These are phyloP conservation scores for Chrysoporthe puriensis DNA, from an alignment of 2,329 filamentous ascomycete species.

Conservation along the genomic window DNA sequence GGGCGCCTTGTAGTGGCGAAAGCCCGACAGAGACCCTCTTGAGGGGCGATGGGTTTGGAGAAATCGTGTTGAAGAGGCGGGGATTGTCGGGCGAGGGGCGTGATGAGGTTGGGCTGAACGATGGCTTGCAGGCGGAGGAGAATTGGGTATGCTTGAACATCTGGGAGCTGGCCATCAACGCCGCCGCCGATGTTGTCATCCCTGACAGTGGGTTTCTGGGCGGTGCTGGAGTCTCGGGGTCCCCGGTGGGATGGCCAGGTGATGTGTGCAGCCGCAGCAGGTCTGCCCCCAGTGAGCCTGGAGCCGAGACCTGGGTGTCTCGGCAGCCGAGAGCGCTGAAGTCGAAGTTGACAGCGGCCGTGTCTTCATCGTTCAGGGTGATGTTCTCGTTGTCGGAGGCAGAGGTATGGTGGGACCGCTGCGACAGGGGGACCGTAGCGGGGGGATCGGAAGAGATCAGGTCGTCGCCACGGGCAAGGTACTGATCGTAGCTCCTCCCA, in stretches of 20 bases:
- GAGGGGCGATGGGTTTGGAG: constrained; percentile 54
- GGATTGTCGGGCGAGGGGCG: constrained; percentile 57
- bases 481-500: constrained; percentile 57
- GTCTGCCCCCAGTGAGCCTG: constrained; percentile 23
- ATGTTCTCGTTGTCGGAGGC: constrained; percentile 32
- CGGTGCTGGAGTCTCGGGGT: constrained; percentile 54
- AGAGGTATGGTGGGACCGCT: constrained; percentile 15
- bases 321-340: constrained; percentile 41
- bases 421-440: constrained; percentile 22
- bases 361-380: constrained; percentile 52
- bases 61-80: constrained; percentile 45
- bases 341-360: constrained; percentile 53
- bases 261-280: constrained; percentile 22
- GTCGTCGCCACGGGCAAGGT: constrained; percentile 35
- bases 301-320: constrained; percentile 45
- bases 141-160: constrained; percentile 59
- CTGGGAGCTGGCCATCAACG: constrained; percentile 49
- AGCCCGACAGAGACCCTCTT: constrained; percentile 53
- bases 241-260: constrained; percentile 20
- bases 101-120: constrained; percentile 59
- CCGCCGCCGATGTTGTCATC: constrained; percentile 39
- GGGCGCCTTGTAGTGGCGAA: constrained; percentile 46
- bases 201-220: constrained; percentile 51
- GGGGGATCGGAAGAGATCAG: constrained; percentile 35
- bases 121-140: constrained; percentile 54